Percentiles rank a stretch among this genome's conserved stretches.
Evolutionary conservation across 768 basidiomycete species (phyloP).

Genomic region (Trametes sanguinea): DNA sequence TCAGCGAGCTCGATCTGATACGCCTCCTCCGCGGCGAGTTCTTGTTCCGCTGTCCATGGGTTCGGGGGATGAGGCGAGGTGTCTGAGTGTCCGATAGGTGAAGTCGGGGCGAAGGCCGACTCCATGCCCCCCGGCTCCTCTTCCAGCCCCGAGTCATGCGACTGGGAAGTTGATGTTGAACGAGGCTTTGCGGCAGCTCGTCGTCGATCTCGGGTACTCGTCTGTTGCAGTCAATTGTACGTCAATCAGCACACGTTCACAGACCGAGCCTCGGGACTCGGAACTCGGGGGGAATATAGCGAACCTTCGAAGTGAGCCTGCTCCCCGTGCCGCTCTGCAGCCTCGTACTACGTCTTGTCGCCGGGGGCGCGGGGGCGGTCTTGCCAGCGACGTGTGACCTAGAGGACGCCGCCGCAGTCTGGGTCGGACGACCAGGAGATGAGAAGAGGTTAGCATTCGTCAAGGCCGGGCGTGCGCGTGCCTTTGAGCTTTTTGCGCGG

Average conservation of each 20-base stretch:
- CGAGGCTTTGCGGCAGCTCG: slow-evolving; percentile 23
- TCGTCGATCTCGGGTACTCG: slow-evolving; percentile 17
- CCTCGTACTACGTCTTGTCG: slow-evolving; percentile 73
- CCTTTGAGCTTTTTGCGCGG: slow-evolving; percentile 73
- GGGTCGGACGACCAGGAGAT: slow-evolving; percentile 79
- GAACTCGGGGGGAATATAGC: slow-evolving; percentile 1
- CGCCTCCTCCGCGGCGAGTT: slow-evolving; percentile 70
- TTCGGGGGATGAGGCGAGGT: slow-evolving; percentile 62
- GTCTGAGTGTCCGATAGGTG: slow-evolving; percentile 40
- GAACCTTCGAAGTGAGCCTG: slow-evolving; percentile 56
- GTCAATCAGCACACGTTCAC: background rate
- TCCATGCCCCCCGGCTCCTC: slow-evolving; percentile 57
- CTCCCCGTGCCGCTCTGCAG: slow-evolving; percentile 60
- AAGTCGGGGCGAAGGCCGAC: slow-evolving; percentile 56
- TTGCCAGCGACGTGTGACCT: slow-evolving; percentile 49
- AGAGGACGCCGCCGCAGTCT: slow-evolving; percentile 64
- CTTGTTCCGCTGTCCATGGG: slow-evolving; percentile 64
- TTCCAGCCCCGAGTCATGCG: slow-evolving; percentile 74
- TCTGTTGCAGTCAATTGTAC: slow-evolving; percentile 29
- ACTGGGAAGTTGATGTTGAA: slow-evolving; percentile 59
- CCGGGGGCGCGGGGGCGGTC: slow-evolving; percentile 40
- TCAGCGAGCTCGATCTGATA: slow-evolving; percentile 78
- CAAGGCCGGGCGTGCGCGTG: slow-evolving; percentile 87
- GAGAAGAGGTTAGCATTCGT: slow-evolving; percentile 87
- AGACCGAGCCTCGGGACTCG: background rate